Base-by-base conservation (phyloP, 177 flowering plant genomes). In the Vitis hybrid region DNA sequence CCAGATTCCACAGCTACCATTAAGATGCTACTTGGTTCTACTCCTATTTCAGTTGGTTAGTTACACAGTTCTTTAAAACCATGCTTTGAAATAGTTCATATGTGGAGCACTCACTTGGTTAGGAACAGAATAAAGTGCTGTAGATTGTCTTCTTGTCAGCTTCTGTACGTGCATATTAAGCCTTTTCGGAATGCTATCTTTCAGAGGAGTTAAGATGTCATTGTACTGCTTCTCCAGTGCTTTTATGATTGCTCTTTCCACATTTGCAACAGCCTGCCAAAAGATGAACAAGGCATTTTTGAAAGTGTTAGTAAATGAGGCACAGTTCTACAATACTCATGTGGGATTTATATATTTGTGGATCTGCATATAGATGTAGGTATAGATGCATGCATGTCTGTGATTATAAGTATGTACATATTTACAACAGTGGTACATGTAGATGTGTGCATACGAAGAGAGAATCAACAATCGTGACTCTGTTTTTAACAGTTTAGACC, bases 81-180 rank as follows among this genome's bases (percentile, higher is more conserved):
- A 51, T 27, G 41, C 7, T n/a, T 21, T 27, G n/a, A 24, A 14
- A 13, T 61, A 2, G 20, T 48, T 20, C 56, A 9, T 1, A 51
- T 27, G 57, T 55, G 21, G 32, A 48, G 54, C 6, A 79, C 88
- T 85, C 65, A 92, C 98, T 74, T 92, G 92, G 80, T 49, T 79
- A 65, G 98, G 98, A 76, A 87, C 88, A 21, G 66, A 63, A 73
- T 94, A 91, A 4, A 83, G 76, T 12, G 93, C 17, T 27, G 79
- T 76, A 70, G 97, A 89, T 60, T 93, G 98, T 69, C 97, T 86
- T 79, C 96, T 88, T 59, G 98, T 85, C 35, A 94, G 79, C 76
- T 94, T 94, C 81, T 91, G 98, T 2, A 94, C 96, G 11, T 91
- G 93, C 81, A 90, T 83, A 61, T 91, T 93, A 60, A 94, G 87